Conservation (phyloP, 2,329 filamentous ascomycete genomes). For the Gnomoniopsis sp. region DNA sequence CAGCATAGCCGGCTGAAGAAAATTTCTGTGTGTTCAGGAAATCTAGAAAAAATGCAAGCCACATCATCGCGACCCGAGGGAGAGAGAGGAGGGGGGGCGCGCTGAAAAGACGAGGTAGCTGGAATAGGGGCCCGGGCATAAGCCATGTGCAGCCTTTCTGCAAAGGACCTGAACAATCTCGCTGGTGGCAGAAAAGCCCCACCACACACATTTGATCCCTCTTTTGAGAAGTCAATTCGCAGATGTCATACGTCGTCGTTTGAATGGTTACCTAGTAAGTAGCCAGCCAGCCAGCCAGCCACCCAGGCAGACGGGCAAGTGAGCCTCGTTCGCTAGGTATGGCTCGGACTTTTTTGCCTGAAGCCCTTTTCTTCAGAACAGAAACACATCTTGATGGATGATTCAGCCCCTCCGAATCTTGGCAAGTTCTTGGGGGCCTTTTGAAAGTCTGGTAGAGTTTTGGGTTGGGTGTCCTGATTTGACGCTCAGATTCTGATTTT, state of each 20-base stretch:
- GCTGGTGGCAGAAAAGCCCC: slow-evolving; percentile 2
- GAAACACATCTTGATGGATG: too few relatives aligned
- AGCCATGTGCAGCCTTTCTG: slow-evolving; percentile 10
- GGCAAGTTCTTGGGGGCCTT: too few relatives aligned
- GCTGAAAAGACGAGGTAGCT: slow-evolving; percentile 1
- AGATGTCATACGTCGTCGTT: background rate
- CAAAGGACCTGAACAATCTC: slow-evolving; percentile 17
- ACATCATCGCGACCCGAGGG: background rate
- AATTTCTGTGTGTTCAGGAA: background rate
- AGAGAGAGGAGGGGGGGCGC: too few relatives aligned
- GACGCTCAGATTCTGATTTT: too few relatives aligned
- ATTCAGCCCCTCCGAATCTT: too few relatives aligned
- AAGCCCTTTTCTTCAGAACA: too few relatives aligned
- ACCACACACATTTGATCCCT: background rate
- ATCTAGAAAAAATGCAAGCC: slow-evolving; percentile 11
- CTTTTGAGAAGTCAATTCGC: slow-evolving; percentile 1
- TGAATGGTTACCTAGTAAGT: background rate
- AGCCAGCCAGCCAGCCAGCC: background rate
- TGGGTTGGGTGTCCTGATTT: too few relatives aligned
- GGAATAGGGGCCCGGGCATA: slow-evolving; percentile 3
- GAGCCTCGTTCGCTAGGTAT: too few relatives aligned
- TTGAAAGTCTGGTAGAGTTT: too few relatives aligned
- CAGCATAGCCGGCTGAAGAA: background rate
- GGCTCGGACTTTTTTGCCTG: too few relatives aligned
- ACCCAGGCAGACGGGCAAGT: background rate